phyloP scores from a whole-genome alignment of 257 asterid species.

The Nicotiana knightiana region DNA sequence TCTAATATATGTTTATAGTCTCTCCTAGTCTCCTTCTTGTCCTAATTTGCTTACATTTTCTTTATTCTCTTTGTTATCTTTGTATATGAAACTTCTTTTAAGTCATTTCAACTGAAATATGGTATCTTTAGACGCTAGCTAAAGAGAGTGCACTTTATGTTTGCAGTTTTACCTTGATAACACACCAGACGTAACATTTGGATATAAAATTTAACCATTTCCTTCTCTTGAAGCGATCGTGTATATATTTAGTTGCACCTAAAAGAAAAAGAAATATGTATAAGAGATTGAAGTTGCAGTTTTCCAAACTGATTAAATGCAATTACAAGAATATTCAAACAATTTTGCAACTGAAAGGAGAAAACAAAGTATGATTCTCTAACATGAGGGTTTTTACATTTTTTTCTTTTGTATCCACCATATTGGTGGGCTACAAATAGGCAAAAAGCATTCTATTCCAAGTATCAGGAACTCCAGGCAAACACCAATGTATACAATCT shows the following conservation, averaged over 20 bases:
- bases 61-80: no score
- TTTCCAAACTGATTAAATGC: neutral
- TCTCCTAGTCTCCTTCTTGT: no score
- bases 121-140: neutral
- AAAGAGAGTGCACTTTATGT: neutral
- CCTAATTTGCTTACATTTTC: no score
- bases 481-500: constrained; percentile 90
- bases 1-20: neutral
- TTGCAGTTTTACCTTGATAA: neutral
- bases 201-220: neutral
- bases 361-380: neutral
- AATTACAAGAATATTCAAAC: neutral
- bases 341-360: neutral
- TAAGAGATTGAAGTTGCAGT: no score
- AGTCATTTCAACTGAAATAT: neutral
- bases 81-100: neutral
- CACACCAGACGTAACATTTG: neutral
- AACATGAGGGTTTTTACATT: neutral
- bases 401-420: neutral
- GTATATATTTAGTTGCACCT: neutral
- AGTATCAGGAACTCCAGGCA: constrained; percentile 89
- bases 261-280: neutral
- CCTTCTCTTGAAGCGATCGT: neutral
- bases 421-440: constrained; percentile 35
- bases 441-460: constrained; percentile 75